Evolutionary conservation across 331 rosid genomes (phyloP).

Genomic region (Rosa hybrid): DNA sequence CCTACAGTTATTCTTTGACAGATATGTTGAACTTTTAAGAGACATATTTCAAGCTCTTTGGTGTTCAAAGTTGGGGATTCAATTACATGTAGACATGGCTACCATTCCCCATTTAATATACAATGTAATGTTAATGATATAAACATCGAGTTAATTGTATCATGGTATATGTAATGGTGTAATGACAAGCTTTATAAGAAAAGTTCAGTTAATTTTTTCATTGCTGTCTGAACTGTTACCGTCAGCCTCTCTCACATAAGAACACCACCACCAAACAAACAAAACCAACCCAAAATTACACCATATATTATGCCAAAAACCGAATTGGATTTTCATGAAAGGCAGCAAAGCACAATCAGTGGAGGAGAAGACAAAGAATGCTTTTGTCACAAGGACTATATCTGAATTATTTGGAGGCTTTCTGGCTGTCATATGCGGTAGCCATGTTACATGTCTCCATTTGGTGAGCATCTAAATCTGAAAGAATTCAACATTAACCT

Average conservation of each 20-base stretch:
- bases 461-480: background rate
- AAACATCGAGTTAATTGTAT: conserved; percentile 25
- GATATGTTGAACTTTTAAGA: conserved; percentile 18
- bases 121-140: conserved; percentile 4
- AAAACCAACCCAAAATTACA: background rate
- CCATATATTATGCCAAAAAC: background rate
- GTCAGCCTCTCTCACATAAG: background rate
- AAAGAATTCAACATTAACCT: too few species aligned
- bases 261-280: background rate
- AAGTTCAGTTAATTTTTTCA: conserved; percentile 6
- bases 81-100: conserved; percentile 20
- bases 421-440: background rate
- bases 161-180: conserved; percentile 15
- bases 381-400: background rate
- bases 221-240: background rate
- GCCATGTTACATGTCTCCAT: conserved; percentile 1
- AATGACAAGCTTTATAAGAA: conserved; percentile 8
- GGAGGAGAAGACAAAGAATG: background rate
- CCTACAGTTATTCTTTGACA: conserved; percentile 17
- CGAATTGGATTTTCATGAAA: background rate
- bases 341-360: background rate
- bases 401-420: background rate
- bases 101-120: conserved; percentile 6
- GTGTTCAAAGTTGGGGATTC: conserved; percentile 25
- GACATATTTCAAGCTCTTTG: conserved; percentile 22